Conservation (phyloP, 495 filamentous ascomycete genomes). For the Pseudomonodictys pantanalensis region DNA sequence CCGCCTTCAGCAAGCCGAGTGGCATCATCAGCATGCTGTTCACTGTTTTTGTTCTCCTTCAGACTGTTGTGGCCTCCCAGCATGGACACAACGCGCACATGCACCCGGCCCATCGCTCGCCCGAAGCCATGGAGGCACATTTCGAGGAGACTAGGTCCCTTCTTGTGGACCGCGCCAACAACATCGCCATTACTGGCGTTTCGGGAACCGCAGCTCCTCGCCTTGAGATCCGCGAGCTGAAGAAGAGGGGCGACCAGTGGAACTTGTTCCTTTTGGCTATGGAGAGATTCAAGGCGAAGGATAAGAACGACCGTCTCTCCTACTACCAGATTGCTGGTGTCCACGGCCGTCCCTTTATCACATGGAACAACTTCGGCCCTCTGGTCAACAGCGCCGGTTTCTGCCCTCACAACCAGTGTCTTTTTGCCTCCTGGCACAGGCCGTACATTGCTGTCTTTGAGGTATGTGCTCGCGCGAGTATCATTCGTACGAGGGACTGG, state of each 20-base stretch:
- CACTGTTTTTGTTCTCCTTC: conserved; percentile 17
- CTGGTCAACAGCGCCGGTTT: conserved; percentile 56
- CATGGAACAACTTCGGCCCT: conserved; percentile 53
- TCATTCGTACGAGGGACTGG: background rate
- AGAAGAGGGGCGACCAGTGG: conserved; percentile 56
- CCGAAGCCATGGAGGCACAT: conserved; percentile 14
- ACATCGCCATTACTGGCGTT: conserved; percentile 30
- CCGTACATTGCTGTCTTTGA: conserved; percentile 67
- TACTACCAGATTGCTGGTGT: conserved; percentile 65
- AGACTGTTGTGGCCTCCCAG: conserved; percentile 11
- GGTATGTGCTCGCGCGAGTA: conserved; percentile 41
- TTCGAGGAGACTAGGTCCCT: conserved; percentile 7
- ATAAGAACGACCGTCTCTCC: conserved; percentile 52
- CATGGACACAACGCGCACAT: conserved; percentile 9
- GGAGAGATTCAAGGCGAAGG: conserved; percentile 52
- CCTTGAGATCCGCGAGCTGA: conserved; percentile 55
- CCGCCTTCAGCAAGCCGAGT: conserved; percentile 20
- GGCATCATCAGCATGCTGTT: conserved; percentile 17
- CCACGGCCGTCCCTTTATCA: conserved; percentile 59
- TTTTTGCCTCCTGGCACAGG: conserved; percentile 71
- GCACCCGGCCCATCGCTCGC: conserved; percentile 3
- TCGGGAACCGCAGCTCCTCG: conserved; percentile 32
- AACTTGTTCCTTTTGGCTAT: conserved; percentile 58
- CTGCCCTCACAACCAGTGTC: conserved; percentile 60
- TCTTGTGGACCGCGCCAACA: conserved; percentile 17